Base-by-base conservation (phyloP, 768 basidiomycete genomes). In the Tulasnella sp. region DNA sequence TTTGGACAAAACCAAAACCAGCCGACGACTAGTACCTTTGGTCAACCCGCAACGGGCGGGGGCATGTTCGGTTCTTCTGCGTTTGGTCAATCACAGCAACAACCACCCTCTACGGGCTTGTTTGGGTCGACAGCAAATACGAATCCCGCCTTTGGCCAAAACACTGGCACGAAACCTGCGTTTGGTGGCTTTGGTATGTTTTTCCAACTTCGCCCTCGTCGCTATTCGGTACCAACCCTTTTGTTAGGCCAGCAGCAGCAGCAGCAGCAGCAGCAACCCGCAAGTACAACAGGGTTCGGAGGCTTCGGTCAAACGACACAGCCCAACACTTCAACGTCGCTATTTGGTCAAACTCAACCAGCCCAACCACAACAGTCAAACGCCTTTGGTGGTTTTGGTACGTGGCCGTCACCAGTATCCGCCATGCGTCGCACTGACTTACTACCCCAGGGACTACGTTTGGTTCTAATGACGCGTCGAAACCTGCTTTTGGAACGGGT, bases 1-100 rank as follows among this genome's bases (percentile, higher is more conserved):
- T 68, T 70, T 55, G 69, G 71, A 7, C 69, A 70, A 57, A 58
- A 42, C 43, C 59, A 62, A 53, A 66, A 65, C 25, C 67, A 70
- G 31, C 67, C 69, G 62, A 52, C 67, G 19, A 70, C 73, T 54
- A 64, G 68, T 55, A 61, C 65, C 14, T 68, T 69, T 62, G 64
- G 67, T 11, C 54, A 61, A 49, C 57, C 63, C 5, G 56, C 57
- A 12, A 48, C 62, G 2, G 55, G 51, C 50, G 49, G 58, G 15
- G 53, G 63, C 25, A 23, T 62, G 11, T 63, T 65, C 35, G 64
- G 62, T 41, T 42, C 49, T n/a, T 12, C 52, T 9, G 41, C 41
- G 41, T 43, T 43, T 36, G 36, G 34, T 51, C 65, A 68, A 35
- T 70, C 67, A 60, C 72, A 69, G 60, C 70, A 68, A 46, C 69